Percentiles rank a stretch among this genome's conserved stretches.
phyloP scores from a whole-genome alignment of 768 basidiomycete genomes.

The Calocybe gangraenosa region DNA sequence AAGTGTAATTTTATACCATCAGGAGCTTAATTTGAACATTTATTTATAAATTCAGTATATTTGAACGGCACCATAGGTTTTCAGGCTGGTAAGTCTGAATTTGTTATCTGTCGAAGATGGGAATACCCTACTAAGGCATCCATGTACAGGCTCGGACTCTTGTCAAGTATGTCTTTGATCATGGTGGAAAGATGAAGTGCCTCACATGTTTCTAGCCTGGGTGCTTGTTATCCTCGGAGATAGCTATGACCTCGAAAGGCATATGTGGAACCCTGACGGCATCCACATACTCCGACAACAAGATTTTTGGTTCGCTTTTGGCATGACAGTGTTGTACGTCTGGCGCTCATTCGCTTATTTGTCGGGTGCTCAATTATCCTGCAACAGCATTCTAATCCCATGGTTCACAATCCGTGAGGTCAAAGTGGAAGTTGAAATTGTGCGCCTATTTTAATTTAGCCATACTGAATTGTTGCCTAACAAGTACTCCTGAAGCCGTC shows the following conservation, averaged over 20 bases:
- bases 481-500: constrained; percentile 50
- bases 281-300: constrained; percentile 60
- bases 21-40: constrained; percentile 2
- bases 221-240: constrained; percentile 68
- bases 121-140: constrained; percentile 6
- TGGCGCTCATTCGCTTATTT: constrained; percentile 12
- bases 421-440: constrained; percentile 73
- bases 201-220: constrained; percentile 39
- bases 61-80: constrained; percentile 80
- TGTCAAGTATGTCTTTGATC: constrained; percentile 44
- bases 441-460: constrained; percentile 27
- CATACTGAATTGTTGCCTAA: constrained; percentile 2
- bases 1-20: constrained; percentile 15
- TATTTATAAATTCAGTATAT: constrained; percentile 50
- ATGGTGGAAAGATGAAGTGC: constrained; percentile 1
- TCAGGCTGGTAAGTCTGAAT: constrained; percentile 60
- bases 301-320: constrained; percentile 74
- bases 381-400: constrained; percentile 58
- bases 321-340: constrained; percentile 70
- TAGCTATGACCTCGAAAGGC: constrained; percentile 52
- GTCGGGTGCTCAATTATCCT: constrained; percentile 6
- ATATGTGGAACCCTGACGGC: constrained; percentile 58
- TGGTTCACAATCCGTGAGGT: constrained; percentile 78
- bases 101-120: not conserved
- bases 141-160: constrained; percentile 37